Conservation (phyloP, 2,329 filamentous ascomycete genomes). For the Pseudopithomyces chartarum region DNA sequence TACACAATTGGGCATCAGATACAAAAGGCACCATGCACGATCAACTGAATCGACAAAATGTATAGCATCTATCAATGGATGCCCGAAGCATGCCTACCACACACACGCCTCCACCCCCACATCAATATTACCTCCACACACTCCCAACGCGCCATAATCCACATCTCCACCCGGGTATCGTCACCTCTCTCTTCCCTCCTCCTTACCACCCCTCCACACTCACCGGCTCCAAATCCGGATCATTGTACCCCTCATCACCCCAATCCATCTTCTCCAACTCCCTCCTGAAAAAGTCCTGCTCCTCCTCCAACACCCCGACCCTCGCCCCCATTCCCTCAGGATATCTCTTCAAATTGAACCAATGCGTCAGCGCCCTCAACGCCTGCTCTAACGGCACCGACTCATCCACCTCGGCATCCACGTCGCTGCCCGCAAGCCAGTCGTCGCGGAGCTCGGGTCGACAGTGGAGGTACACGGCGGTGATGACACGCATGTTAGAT, state of each 20-base stretch:
- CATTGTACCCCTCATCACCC: slow-evolving; percentile 29
- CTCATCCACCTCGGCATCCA: slow-evolving; percentile 93
- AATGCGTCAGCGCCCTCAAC: slow-evolving; percentile 85
- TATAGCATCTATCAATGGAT: too few species aligned
- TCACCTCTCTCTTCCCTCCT: not conserved
- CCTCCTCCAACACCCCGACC: slow-evolving; percentile 47
- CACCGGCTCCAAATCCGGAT: slow-evolving; percentile 29
- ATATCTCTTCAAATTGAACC: slow-evolving; percentile 86
- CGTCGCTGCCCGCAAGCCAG: slow-evolving; percentile 88
- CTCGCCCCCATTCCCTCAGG: slow-evolving; percentile 72
- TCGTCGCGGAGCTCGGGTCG: slow-evolving; percentile 91
- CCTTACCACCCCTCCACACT: slow-evolving; percentile 35
- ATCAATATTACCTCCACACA: too few species aligned
- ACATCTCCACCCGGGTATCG: not conserved
- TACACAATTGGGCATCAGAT: too few species aligned
- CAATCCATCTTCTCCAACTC: slow-evolving; percentile 58
- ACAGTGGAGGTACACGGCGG: slow-evolving; percentile 92
- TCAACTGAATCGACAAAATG: too few species aligned
- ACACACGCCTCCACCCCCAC: too few species aligned
- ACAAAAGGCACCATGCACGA: too few species aligned
- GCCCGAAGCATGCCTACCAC: too few species aligned
- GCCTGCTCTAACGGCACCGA: slow-evolving; percentile 91
- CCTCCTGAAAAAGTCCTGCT: slow-evolving; percentile 55
- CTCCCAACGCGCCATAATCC: not conserved
- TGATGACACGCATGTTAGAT: slow-evolving; percentile 98